Evolutionary conservation across 495 filamentous ascomycete genomes (phyloP), one percentile per base, ranked within the genome.

Genomic region (Aspergillus indologenus): DNA sequence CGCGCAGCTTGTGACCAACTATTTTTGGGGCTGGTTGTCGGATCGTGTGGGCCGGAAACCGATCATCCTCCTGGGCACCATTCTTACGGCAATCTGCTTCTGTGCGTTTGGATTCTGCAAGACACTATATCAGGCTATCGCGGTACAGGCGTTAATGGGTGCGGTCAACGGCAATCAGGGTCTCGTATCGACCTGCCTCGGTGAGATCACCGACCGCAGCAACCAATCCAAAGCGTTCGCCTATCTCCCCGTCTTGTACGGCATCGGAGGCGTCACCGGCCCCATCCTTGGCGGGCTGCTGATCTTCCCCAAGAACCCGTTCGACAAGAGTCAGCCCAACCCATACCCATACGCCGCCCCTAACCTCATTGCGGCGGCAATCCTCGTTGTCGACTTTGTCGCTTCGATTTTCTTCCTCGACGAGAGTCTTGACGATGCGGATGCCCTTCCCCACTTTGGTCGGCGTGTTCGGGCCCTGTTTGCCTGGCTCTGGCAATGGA

Each of bases 11-110:
- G 80, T 84, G 2, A 96, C 94, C 5, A 96, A 95, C 65, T 90
- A 96, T 65, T 83, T 95, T 58, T 98, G 94, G 94, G 94, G 94
- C 6, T 93, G 88, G 81, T 67, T 96, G 40, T 92, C 89, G 2
- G 94, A 98, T 72, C 81, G 85, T 18, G 81, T 96, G 45, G 94
- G 94, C n/a, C 79, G 94, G 56, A 98, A 98, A 65, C 94, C 95
- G 0, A 87, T 96, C 22, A 90, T 98, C 60, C 71, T 98, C 52
- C 68, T 85, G n/a, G 94, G 95, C 7, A 96, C 95, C 1, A 68
- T 91, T 24, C 70, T 93, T 48, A 90, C 95, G 11, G 87, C 88
- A 40, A 75, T 76, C 14, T 94, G 89, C 66, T 97, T 98, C 64
- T 63, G 89, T 11, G 89, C 83, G 0, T 98, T 98, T 68, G 94